Evolutionary conservation across 306 rosid genomes (phyloP).

Genomic region (Casuarina equisetifolia): DNA sequence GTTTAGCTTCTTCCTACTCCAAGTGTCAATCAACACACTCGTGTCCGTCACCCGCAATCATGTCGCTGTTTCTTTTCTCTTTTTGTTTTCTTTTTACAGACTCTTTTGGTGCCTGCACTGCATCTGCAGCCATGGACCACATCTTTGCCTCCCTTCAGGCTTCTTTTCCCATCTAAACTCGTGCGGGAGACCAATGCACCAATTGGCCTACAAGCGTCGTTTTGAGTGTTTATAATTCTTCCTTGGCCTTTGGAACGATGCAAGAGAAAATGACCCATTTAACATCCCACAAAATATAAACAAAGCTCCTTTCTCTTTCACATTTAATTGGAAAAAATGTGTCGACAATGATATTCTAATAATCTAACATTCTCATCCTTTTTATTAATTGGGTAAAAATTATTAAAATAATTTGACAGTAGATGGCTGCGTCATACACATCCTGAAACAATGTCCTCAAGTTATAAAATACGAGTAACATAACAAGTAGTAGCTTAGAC

Average conservation of each 20-base stretch:
- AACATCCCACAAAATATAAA: neutral
- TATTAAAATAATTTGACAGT: neutral
- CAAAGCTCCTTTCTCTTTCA: neutral
- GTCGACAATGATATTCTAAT: neutral
- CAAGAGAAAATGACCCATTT: neutral
- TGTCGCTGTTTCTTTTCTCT: neutral
- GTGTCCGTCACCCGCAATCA: constrained; percentile 28
- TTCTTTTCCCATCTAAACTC: neutral
- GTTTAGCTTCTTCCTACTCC: constrained; percentile 38
- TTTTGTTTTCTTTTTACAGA: neutral
- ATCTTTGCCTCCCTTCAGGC: no score
- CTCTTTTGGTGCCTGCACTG: no score
- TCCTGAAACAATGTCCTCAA: neutral
- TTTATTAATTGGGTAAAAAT: no score
- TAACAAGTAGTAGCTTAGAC: neutral
- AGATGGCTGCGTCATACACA: neutral
- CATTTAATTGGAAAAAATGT: neutral
- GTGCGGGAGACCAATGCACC: constrained; percentile 36
- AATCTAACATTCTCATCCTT: neutral
- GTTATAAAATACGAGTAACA: neutral
- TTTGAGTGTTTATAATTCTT: neutral
- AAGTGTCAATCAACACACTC: constrained; percentile 30
- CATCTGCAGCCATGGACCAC: no score
- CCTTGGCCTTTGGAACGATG: neutral
- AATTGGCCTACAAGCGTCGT: neutral